Conservation (phyloP, 306 rosid genomes). For the Rosa chinensis region DNA sequence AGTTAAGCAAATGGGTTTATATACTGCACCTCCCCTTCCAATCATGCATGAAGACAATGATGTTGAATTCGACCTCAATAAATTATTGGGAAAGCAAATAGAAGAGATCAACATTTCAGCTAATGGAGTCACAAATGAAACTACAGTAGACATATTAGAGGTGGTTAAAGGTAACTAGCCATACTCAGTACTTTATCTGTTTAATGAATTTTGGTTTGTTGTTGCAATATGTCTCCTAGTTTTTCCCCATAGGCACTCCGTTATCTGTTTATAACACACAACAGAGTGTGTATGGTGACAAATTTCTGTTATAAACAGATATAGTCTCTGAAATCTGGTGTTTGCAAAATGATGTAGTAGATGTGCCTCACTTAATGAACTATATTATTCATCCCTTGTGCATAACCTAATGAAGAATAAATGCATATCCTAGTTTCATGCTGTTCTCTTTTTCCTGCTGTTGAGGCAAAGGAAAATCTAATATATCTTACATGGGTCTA, state of each 20-base stretch:
- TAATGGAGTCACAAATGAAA: constrained; percentile 8
- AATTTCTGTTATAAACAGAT: background rate
- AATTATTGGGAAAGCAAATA: constrained; percentile 20
- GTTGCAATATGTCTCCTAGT: background rate
- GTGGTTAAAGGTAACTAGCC: constrained; percentile 19
- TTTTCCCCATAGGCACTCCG: background rate
- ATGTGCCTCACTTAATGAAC: background rate
- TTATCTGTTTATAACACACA: background rate
- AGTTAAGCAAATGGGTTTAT: constrained; percentile 10
- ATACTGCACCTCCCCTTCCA: constrained; percentile 7
- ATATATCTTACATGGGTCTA: background rate
- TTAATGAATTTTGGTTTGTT: constrained; percentile 10
- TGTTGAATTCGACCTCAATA: constrained; percentile 20
- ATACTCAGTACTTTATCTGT: background rate
- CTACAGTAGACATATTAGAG: background rate
- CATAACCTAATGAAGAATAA: background rate
- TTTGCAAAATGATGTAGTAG: background rate
- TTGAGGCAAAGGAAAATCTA: background rate
- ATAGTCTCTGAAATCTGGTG: constrained; percentile 11
- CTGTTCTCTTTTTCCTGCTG: background rate
- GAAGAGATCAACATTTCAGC: constrained; percentile 23
- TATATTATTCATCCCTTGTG: background rate
- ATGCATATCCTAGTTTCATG: background rate
- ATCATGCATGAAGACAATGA: constrained; percentile 3
- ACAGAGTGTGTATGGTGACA: background rate